Evolutionary conservation across 192 early-diverging fungal species (phyloP).

Genomic region (Bifiguratus adelaidae): DNA sequence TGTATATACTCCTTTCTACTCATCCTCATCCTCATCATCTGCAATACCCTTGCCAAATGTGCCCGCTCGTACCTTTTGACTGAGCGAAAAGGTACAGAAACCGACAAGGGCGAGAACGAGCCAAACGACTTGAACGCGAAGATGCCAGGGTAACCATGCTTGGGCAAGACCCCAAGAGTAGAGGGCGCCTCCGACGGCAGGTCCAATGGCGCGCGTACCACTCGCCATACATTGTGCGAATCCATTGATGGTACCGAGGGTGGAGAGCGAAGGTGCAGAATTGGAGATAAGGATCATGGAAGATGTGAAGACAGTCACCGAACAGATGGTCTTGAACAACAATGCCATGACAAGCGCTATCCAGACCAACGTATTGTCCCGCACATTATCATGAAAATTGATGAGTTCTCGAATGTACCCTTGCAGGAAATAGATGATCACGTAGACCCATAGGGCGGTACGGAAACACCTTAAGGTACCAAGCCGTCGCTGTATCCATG

Average conservation of each 20-base stretch:
- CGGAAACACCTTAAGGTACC: slow-evolving; percentile 32
- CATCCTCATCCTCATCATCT: not conserved
- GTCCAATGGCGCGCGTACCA: slow-evolving; percentile 29
- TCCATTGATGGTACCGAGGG: slow-evolving; percentile 44
- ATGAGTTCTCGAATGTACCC: slow-evolving; percentile 2
- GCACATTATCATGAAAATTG: no score
- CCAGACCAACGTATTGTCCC: slow-evolving; percentile 9
- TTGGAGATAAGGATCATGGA: slow-evolving; percentile 36
- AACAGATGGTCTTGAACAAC: slow-evolving; percentile 6
- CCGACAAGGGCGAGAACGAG: not conserved
- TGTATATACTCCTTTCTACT: not conserved
- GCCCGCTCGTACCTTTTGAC: not conserved
- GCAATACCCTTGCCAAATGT: no score
- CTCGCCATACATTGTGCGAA: slow-evolving; percentile 28
- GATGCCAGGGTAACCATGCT: not conserved
- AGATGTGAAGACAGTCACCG: slow-evolving; percentile 22
- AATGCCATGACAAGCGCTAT: slow-evolving; percentile 5
- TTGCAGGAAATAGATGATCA: slow-evolving; percentile 3
- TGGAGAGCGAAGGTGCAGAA: slow-evolving; percentile 18
- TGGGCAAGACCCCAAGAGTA: slow-evolving; percentile 2
- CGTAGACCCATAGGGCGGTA: slow-evolving; percentile 5
- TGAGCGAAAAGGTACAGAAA: not conserved
- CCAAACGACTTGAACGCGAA: not conserved
- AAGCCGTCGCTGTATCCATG: slow-evolving; percentile 23
- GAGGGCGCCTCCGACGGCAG: slow-evolving; percentile 33